phyloP scores from a whole-genome alignment of 192 early-diverging fungal genomes.

The Coemansia sp. region DNA sequence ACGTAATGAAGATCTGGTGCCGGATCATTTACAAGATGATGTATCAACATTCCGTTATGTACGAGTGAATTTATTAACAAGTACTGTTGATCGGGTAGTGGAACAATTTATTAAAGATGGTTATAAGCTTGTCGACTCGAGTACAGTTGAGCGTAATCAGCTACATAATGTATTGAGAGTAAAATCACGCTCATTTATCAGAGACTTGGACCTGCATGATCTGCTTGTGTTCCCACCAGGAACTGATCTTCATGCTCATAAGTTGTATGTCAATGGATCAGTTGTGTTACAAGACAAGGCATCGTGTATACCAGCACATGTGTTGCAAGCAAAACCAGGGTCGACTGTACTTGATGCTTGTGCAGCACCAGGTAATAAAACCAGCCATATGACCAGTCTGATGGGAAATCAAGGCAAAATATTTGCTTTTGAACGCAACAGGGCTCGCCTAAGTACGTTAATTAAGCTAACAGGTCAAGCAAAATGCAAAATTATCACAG shows the following conservation, averaged over 20 bases:
- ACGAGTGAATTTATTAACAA: conserved; percentile 80
- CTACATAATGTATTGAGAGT: conserved; percentile 10
- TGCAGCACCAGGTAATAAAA: conserved; percentile 98
- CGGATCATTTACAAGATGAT: conserved; percentile 56
- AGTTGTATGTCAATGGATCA: conserved; percentile 67
- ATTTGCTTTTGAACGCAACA: conserved; percentile 89
- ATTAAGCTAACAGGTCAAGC: conserved; percentile 71
- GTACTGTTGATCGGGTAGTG: conserved; percentile 69
- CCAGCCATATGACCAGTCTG: conserved; percentile 85
- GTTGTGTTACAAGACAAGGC: conserved; percentile 96
- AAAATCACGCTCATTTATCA: conserved; percentile 25
- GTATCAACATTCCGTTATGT: conserved; percentile 75
- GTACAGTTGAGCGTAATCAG: not conserved
- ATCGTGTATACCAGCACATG: conserved; percentile 89
- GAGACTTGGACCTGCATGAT: conserved; percentile 78
- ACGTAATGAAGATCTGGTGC: conserved; percentile 71
- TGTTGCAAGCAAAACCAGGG: conserved; percentile 61
- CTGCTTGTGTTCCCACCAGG: conserved; percentile 82
- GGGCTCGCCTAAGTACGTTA: conserved; percentile 68
- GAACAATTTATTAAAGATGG: conserved; percentile 60
- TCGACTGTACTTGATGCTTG: conserved; percentile 84
- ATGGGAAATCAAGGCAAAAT: conserved; percentile 86
- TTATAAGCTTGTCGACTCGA: conserved; percentile 51
- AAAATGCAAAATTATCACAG: conserved; percentile 66
- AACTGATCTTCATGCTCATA: conserved; percentile 86